A percentile compares a stretch with the other conserved stretches of the same genome.
These are phyloP conservation scores for Farysia itapuensis DNA, from an alignment of 1,284 basidiomycete species.

Conservation along the genomic window DNA sequence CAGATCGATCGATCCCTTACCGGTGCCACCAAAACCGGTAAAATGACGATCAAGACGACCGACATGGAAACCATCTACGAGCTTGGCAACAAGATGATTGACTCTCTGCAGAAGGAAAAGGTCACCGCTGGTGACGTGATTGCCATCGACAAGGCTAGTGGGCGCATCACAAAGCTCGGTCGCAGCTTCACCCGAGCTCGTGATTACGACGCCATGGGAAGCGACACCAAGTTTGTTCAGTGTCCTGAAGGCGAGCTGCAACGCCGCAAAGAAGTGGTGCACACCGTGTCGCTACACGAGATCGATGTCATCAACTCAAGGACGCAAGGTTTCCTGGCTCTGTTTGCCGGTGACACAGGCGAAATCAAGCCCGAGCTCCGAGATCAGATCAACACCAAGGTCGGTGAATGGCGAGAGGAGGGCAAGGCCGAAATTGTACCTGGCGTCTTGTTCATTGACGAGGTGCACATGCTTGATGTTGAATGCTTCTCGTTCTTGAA, in stretches of 20 bases:
- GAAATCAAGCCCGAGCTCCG: conserved; percentile 97
- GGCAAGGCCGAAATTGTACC: conserved; percentile 98
- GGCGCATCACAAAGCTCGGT: conserved; percentile 94
- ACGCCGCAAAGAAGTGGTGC: conserved; percentile 92
- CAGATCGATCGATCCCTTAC: conserved; percentile 96
- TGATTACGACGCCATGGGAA: conserved; percentile 94
- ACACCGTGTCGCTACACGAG: conserved; percentile 95
- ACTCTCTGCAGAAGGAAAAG: conserved; percentile 93
- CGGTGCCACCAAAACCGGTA: conserved; percentile 96
- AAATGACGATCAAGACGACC: conserved; percentile 95
- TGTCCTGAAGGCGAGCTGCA: conserved; percentile 97
- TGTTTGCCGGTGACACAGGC: conserved; percentile 80
- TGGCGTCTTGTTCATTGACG: conserved; percentile 68
- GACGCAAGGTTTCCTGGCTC: conserved; percentile 77
- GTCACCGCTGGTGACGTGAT: conserved; percentile 94
- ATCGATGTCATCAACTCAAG: conserved; percentile 99
- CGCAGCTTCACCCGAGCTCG: conserved; percentile 91
- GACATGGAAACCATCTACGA: conserved; percentile 99
- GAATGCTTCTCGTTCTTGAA: conserved; percentile 99
- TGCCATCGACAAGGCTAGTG: conserved; percentile 91
- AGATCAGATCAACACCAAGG: conserved; percentile 94
- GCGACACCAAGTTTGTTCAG: conserved; percentile 93
- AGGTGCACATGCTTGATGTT: conserved; percentile 97
- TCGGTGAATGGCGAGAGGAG: conserved; percentile 96
- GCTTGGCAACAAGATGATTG: conserved; percentile 98